These are phyloP conservation scores for Penicillium sp. DNA, from an alignment of 2,329 filamentous ascomycete genomes.

Conservation along the genomic window DNA sequence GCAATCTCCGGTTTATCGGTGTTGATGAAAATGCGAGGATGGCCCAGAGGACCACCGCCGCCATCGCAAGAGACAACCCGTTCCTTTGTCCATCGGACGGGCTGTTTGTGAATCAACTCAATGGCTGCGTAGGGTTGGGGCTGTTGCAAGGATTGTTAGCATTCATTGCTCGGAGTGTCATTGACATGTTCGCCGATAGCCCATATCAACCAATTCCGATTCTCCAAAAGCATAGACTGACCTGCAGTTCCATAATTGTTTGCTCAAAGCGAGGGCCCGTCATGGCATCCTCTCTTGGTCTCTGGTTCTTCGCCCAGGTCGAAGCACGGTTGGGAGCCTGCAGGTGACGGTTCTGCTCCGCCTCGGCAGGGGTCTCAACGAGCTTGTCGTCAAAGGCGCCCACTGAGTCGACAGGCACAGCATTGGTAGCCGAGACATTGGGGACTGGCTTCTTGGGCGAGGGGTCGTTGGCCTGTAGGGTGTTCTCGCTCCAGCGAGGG, in stretches of 20 bases:
- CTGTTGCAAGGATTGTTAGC: slow-evolving; percentile 44
- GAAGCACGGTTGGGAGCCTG: slow-evolving; percentile 83
- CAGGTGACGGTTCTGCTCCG: slow-evolving; percentile 54
- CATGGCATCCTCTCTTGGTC: slow-evolving; percentile 78
- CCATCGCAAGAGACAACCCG: slow-evolving; percentile 83
- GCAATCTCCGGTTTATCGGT: slow-evolving; percentile 93
- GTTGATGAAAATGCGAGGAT: slow-evolving; percentile 96
- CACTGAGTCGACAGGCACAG: slow-evolving; percentile 48
- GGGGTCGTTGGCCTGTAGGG: slow-evolving; percentile 54
- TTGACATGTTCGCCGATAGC: neutral
- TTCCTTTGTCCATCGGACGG: slow-evolving; percentile 85
- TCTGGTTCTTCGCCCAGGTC: slow-evolving; percentile 84
- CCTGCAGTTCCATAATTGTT: slow-evolving; percentile 89
- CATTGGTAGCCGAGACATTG: slow-evolving; percentile 61
- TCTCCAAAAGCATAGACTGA: slow-evolving; percentile 51
- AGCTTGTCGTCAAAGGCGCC: slow-evolving; percentile 39
- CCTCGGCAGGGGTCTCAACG: slow-evolving; percentile 54
- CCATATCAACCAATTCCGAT: neutral
- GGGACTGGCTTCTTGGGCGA: slow-evolving; percentile 47
- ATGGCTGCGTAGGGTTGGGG: slow-evolving; percentile 87
- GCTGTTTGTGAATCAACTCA: slow-evolving; percentile 92
- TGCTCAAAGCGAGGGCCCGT: slow-evolving; percentile 93
- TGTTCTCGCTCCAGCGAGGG: slow-evolving; percentile 34
- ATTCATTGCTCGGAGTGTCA: neutral
- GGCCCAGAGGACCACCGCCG: slow-evolving; percentile 82